Evolutionary conservation across 306 rosid species (phyloP).

Genomic region (Trifolium repens): DNA sequence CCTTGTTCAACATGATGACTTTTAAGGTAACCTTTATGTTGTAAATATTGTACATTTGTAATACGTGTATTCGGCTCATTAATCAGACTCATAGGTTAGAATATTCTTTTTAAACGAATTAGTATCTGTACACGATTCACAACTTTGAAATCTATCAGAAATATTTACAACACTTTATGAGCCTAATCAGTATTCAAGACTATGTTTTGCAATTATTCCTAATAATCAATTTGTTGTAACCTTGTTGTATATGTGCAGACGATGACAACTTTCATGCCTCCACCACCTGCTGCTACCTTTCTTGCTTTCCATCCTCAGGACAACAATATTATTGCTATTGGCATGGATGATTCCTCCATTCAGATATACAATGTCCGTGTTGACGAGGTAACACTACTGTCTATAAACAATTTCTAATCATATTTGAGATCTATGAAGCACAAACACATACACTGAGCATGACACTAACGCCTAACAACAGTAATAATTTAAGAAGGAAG

Average conservation of each 20-base stretch:
- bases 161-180: neutral
- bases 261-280: constrained; percentile 98
- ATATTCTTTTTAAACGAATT: neutral
- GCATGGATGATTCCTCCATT: constrained; percentile 98
- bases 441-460: neutral
- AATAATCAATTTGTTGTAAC: constrained; percentile 37
- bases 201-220: constrained; percentile 24
- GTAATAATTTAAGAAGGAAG: neutral
- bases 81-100: neutral
- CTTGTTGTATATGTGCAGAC: constrained; percentile 68
- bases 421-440: constrained; percentile 29
- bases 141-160: neutral
- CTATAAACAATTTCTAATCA: constrained; percentile 19
- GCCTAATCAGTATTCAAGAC: neutral
- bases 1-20: constrained; percentile 93
- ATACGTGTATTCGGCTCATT: neutral
- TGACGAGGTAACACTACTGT: constrained; percentile 73
- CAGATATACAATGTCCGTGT: constrained; percentile 98
- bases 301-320: constrained; percentile 99
- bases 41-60: neutral
- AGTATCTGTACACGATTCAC: neutral
- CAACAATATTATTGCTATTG: constrained; percentile 96
- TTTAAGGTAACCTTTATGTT: constrained; percentile 55
- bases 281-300: constrained; percentile 98
- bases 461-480: neutral